These are phyloP conservation scores for Penicillium nordicum DNA, from an alignment of 2,329 filamentous ascomycete genomes.

Conservation along the genomic window DNA sequence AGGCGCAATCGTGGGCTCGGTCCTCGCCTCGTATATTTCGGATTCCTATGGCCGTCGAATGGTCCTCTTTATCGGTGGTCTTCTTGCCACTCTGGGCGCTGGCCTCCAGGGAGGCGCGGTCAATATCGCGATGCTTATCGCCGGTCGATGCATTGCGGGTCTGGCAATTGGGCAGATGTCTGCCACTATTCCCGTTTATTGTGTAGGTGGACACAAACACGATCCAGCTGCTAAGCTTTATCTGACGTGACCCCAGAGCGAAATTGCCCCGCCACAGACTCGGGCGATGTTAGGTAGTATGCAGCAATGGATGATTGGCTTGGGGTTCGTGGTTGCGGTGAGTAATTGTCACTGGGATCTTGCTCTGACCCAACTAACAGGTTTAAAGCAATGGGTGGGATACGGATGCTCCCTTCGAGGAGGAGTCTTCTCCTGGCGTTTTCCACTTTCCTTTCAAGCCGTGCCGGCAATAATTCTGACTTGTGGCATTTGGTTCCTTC, in stretches of 20 bases:
- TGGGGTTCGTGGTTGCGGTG: constrained; percentile 44
- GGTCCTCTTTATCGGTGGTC: constrained; percentile 34
- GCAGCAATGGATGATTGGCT: constrained; percentile 47
- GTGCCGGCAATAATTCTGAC: constrained; percentile 41
- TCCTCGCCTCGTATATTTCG: constrained; percentile 32
- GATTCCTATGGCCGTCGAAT: constrained; percentile 33
- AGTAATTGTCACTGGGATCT: constrained; percentile 20
- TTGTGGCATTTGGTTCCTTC: constrained; percentile 33
- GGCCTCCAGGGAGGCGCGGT: constrained; percentile 38
- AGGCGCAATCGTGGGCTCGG: constrained; percentile 39
- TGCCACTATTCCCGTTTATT: constrained; percentile 48
- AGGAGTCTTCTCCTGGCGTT: constrained; percentile 35
- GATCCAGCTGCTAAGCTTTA: not conserved
- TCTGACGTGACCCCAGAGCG: constrained; percentile 26
- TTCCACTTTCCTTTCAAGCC: constrained; percentile 36
- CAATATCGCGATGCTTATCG: constrained; percentile 46
- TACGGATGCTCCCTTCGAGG: constrained; percentile 43
- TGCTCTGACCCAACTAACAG: not conserved
- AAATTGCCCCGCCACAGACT: constrained; percentile 40
- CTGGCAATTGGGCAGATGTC: constrained; percentile 50
- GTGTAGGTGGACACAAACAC: constrained; percentile 24
- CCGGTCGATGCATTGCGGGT: constrained; percentile 51
- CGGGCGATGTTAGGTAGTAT: constrained; percentile 42
- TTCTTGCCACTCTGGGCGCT: constrained; percentile 33
- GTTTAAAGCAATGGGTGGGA: constrained; percentile 48